Conservation (phyloP, 2,329 filamentous ascomycete genomes). For the Madurella fahalii region DNA sequence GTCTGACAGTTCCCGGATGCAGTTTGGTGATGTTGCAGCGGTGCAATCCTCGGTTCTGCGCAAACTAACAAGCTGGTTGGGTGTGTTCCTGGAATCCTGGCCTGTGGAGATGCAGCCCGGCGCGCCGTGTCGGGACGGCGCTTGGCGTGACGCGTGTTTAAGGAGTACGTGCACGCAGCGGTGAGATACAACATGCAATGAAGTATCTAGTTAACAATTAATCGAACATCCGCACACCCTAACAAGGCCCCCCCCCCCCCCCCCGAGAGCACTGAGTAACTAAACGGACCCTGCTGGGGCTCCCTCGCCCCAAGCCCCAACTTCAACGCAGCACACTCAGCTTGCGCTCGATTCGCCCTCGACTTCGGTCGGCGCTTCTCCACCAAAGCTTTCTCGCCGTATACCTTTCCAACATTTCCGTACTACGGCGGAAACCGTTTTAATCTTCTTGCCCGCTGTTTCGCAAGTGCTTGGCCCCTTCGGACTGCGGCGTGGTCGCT, state of each 20-base stretch:
- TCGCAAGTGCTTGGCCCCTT: not conserved
- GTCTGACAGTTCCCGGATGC: not conserved
- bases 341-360: not conserved
- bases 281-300: no score
- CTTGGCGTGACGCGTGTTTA: slow-evolving; percentile 15
- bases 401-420: not conserved
- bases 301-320: no score
- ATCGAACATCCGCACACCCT: no score
- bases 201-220: slow-evolving; percentile 4
- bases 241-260: no score
- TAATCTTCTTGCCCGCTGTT: not conserved
- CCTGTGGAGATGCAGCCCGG: not conserved
- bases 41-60: not conserved
- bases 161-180: slow-evolving; percentile 1
- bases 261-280: no score
- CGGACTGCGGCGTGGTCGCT: slow-evolving; percentile 26
- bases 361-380: not conserved
- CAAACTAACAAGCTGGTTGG: not conserved
- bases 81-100: not conserved
- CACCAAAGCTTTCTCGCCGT: slow-evolving; percentile 1
- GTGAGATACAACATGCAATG: slow-evolving; percentile 5
- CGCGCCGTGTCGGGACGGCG: not conserved
- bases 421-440: not conserved
- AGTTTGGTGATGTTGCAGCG: not conserved
- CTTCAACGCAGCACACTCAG: not conserved